These are phyloP conservation scores for Colletotrichum kahawae DNA, from an alignment of 2,329 filamentous ascomycete species.

Conservation along the genomic window DNA sequence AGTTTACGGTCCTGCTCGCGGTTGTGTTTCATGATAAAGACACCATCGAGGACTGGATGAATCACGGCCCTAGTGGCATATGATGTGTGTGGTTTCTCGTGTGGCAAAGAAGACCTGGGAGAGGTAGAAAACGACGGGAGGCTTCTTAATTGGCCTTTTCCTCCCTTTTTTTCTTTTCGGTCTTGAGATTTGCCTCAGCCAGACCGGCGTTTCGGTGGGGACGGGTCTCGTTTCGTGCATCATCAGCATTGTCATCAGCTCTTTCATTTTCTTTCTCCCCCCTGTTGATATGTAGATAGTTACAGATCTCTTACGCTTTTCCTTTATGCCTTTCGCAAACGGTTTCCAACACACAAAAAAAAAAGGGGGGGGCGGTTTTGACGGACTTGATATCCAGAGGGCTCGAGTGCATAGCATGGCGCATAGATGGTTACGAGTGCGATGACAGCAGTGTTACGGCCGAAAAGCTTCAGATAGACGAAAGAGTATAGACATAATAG, in stretches of 20 bases:
- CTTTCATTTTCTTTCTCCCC: not conserved
- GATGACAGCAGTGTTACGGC: not conserved
- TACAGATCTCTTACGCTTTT: not conserved
- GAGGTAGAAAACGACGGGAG: not conserved
- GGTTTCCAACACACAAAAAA: not conserved
- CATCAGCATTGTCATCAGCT: not conserved
- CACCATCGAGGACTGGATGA: conserved; percentile 22
- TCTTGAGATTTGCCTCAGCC: not conserved
- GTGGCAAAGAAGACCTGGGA: not conserved
- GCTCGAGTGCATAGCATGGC: not conserved
- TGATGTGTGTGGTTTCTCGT: not conserved
- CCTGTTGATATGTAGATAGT: not conserved
- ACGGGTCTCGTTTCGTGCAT: not conserved
- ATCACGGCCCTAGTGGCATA: conserved; percentile 7
- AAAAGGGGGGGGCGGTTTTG: not conserved
- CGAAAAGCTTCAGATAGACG: not conserved
- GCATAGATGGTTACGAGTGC: not conserved
- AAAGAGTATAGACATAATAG: not conserved
- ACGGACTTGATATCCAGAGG: not conserved
- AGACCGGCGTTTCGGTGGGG: not conserved
- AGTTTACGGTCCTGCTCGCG: conserved; percentile 19
- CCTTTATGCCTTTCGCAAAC: not conserved
- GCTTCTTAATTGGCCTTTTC: not conserved
- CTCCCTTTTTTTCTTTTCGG: not conserved
- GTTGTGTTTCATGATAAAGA: conserved; percentile 21